Evolutionary conservation across 805 yeast genomes (phyloP).

Genomic region (Geotrichum ghanense): DNA sequence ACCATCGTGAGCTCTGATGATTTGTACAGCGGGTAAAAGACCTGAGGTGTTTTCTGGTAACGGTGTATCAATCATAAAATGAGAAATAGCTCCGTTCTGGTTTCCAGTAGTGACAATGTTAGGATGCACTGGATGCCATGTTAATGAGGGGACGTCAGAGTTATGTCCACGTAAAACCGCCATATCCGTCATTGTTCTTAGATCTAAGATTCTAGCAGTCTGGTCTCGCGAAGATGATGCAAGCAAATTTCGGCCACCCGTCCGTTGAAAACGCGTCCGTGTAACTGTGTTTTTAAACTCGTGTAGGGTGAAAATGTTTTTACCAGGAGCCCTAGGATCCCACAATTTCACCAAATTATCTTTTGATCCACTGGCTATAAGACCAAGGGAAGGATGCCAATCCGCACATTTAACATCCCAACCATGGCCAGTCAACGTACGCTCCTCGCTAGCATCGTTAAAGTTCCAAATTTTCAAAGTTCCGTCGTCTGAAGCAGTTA

Average conservation of each 20-base stretch:
- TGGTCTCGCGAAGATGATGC: constrained; percentile 87
- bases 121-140: constrained; percentile 90
- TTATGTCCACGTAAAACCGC: constrained; percentile 67
- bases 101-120: constrained; percentile 73
- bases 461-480: constrained; percentile 90
- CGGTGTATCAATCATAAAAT: constrained; percentile 50
- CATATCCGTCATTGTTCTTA: constrained; percentile 72
- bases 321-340: constrained; percentile 77
- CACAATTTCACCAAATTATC: constrained; percentile 88
- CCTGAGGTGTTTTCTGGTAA: constrained; percentile 21
- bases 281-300: constrained; percentile 94
- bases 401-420: constrained; percentile 98
- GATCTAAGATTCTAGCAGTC: constrained; percentile 77
- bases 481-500: constrained; percentile 91
- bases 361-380: constrained; percentile 87
- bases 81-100: constrained; percentile 78
- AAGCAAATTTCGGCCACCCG: constrained; percentile 55
- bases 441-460: constrained; percentile 74
- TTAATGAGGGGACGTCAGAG: constrained; percentile 70
- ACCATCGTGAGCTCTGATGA: constrained; percentile 91
- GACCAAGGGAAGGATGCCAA: constrained; percentile 88
- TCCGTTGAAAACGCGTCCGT: constrained; percentile 74
- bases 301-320: constrained; percentile 67
- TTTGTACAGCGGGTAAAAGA: constrained; percentile 29
- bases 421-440: constrained; percentile 78